Percentiles rank a stretch among this genome's conserved stretches.
phyloP scores from a whole-genome alignment of 2,329 filamentous ascomycete genomes.

The Cladosporium sp. region DNA sequence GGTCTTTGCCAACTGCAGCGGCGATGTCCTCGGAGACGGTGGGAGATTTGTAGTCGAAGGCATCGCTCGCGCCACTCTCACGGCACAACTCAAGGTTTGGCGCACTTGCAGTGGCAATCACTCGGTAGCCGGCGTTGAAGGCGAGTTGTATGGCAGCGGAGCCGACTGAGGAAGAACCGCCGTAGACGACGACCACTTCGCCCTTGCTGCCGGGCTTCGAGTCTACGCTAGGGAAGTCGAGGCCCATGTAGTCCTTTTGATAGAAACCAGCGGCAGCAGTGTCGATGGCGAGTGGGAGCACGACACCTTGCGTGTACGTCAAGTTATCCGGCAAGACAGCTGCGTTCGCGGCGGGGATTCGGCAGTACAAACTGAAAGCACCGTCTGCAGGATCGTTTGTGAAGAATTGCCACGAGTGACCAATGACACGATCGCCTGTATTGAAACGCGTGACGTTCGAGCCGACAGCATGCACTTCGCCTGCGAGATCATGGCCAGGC shows the following conservation, averaged over 20 bases:
- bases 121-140: slow-evolving; percentile 23
- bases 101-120: slow-evolving; percentile 27
- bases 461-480: slow-evolving; percentile 28
- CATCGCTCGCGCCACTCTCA: slow-evolving; percentile 21
- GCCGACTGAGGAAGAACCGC: slow-evolving; percentile 28
- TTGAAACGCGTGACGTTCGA: slow-evolving; percentile 20
- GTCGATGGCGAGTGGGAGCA: slow-evolving; percentile 36
- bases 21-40: slow-evolving; percentile 33
- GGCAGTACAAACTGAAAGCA: slow-evolving; percentile 29
- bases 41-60: slow-evolving; percentile 27
- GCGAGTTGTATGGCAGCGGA: slow-evolving; percentile 27
- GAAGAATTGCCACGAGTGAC: slow-evolving; percentile 14
- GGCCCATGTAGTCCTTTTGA: slow-evolving; percentile 18
- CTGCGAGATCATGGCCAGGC: slow-evolving; percentile 25
- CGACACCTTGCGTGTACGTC: slow-evolving; percentile 30
- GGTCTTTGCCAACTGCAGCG: slow-evolving; percentile 30
- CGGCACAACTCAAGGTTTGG: slow-evolving; percentile 24
- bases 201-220: slow-evolving; percentile 17
- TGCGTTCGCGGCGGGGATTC: slow-evolving; percentile 27
- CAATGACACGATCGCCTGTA: slow-evolving; percentile 25
- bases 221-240: slow-evolving; percentile 15
- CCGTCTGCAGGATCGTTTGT: slow-evolving; percentile 17
- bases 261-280: slow-evolving; percentile 29
- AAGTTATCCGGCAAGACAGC: slow-evolving; percentile 32
- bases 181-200: slow-evolving; percentile 32